These are phyloP conservation scores for Plasmodium adleri DNA, from an alignment of 169 alveolate species.

Conservation along the genomic window DNA sequence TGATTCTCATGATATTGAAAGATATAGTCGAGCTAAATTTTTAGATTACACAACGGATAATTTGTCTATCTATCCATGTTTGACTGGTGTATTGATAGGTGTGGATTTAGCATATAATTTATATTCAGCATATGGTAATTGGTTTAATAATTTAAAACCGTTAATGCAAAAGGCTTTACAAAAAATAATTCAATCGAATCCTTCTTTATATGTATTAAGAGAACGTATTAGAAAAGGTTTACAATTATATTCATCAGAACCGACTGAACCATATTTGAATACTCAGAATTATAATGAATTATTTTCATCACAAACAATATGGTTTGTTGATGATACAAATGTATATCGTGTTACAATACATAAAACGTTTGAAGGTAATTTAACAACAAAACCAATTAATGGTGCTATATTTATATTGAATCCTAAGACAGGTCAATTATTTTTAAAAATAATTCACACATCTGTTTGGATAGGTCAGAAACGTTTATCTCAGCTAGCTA, in stretches of 20 bases:
- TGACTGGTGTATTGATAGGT: conserved; percentile 98
- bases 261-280: conserved; percentile 99
- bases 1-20: conserved; percentile 99
- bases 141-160: conserved; percentile 98
- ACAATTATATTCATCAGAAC: conserved; percentile 99
- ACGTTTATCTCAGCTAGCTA: conserved; percentile 99
- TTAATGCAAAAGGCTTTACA: conserved; percentile 97
- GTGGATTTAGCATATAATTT: conserved; percentile 99
- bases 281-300: conserved; percentile 99
- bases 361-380: conserved; percentile 99
- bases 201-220: conserved; percentile 99
- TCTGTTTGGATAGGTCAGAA: conserved; percentile 99
- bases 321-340: conserved; percentile 99
- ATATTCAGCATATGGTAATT: conserved; percentile 99
- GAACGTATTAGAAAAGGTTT: conserved; percentile 99
- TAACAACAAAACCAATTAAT: conserved; percentile 99
- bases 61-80: conserved; percentile 99
- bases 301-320: conserved; percentile 98
- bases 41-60: conserved; percentile 99
- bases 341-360: conserved; percentile 99
- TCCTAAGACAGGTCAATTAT: conserved; percentile 99
- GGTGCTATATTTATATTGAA: conserved; percentile 99
- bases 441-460: conserved; percentile 99
- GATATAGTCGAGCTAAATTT: conserved; percentile 99
- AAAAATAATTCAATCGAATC: conserved; percentile 99